Base-by-base conservation (phyloP, 2,329 filamentous ascomycete species). In the Aspergillus chevalieri region DNA sequence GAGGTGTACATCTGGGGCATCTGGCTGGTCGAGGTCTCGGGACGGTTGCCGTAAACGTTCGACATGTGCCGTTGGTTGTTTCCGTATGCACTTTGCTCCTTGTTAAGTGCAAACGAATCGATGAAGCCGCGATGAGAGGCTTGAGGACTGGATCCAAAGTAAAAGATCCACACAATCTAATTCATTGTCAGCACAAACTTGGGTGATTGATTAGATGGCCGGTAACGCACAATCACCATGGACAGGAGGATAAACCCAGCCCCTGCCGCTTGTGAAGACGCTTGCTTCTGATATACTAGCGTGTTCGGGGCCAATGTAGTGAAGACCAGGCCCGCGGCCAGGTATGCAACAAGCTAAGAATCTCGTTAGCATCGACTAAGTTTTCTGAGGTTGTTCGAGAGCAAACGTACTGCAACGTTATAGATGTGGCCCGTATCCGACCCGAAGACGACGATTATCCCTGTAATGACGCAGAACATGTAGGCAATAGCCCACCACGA, bases 1-100 rank as follows among this genome's bases (percentile, higher is more conserved):
- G 91, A 95, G 0, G 92, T 96, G 76, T 97, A 97, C 90, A 97
- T 95, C 68, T 96, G 92, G 1, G 92, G 93, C 6, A 88, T 85
- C 57, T 76, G 75, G 61, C 74, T 77, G 14, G 87, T 90, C 51
- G 85, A 83, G 28, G 87, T 95, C 65, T 95, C 89, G 24, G 90
- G 90, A 33, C 89, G 87, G 56, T 80, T 80, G 46, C 76, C 80
- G 59, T 82, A 85, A 60, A 88, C 90, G 62, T 82, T 85, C 48
- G 83, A 85, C 82, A 93, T 83, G 55, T 70, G 85, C 74, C 73
- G 84, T 41, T 21, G 38, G 76, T 71, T 87, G 74, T 76, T 83
- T 76, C 71, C 79, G 51, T 76, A 82, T 21, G 80, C 77, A 0
- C 80, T 82, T 42, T 71, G 66, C 62, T 95, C 91, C 74, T 97